A percentile compares a stretch with the other conserved stretches of the same genome.
phyloP scores from a whole-genome alignment of 305 asterid genomes.

The Fraxinus sp. region DNA sequence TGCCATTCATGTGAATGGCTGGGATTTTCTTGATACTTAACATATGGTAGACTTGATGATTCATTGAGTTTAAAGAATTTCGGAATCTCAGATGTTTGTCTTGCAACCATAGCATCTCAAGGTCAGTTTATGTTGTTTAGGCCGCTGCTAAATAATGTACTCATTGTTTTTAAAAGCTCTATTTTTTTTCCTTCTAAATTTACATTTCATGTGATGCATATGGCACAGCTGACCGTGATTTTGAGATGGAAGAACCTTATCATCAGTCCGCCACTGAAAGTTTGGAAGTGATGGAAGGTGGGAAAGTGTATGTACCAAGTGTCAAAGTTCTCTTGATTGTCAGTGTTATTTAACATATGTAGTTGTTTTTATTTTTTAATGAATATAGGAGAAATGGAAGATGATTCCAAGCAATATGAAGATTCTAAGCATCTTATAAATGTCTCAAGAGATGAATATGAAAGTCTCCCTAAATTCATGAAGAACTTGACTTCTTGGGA shows the following conservation, averaged over 20 bases:
- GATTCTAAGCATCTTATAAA: constrained; percentile 37
- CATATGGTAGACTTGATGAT: constrained; percentile 63
- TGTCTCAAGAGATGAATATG: constrained; percentile 66
- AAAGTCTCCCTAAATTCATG: constrained; percentile 73
- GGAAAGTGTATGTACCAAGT: background rate
- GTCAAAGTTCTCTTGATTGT: background rate
- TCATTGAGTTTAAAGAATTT: constrained; percentile 67
- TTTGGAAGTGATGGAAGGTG: constrained; percentile 38
- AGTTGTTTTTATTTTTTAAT: constrained; percentile 21
- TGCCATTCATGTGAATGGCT: background rate
- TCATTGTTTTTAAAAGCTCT: constrained; percentile 2
- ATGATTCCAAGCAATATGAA: constrained; percentile 32
- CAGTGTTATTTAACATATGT: background rate
- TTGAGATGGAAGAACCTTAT: constrained; percentile 38
- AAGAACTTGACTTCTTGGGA: constrained; percentile 76
- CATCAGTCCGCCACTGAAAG: constrained; percentile 25
- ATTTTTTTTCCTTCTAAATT: background rate
- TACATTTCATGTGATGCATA: constrained; percentile 14
- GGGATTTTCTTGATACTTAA: constrained; percentile 33
- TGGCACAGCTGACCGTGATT: constrained; percentile 41
- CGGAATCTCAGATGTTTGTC: constrained; percentile 82
- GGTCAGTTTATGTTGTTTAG: constrained; percentile 39
- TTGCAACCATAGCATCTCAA: constrained; percentile 83
- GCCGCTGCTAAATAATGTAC: background rate
- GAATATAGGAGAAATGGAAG: constrained; percentile 33